phyloP scores from a whole-genome alignment of 768 basidiomycete genomes.

The Leucosporidium scottii region DNA sequence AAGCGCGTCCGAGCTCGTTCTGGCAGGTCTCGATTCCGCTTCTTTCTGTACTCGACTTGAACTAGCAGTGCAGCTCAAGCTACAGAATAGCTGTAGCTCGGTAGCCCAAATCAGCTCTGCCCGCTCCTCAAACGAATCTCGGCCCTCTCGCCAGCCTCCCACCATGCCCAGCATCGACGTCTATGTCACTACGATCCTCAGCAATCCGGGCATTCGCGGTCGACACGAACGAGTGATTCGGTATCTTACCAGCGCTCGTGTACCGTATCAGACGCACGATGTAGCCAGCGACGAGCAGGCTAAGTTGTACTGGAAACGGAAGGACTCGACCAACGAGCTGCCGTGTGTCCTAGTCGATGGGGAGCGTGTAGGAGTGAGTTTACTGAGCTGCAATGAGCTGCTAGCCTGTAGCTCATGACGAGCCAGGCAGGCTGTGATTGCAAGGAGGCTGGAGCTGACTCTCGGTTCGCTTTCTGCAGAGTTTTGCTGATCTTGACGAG shows the following conservation, averaged over 20 bases:
- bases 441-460: background rate
- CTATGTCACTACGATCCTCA: slow-evolving; percentile 33
- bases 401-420: background rate
- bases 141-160: too few species aligned
- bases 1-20: too few species aligned
- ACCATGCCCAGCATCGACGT: slow-evolving; percentile 23
- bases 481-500: slow-evolving; percentile 33
- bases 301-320: slow-evolving; percentile 34
- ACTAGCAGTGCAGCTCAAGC: too few species aligned
- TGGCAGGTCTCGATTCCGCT: too few species aligned
- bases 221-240: slow-evolving; percentile 26
- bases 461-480: background rate
- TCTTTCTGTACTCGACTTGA: too few species aligned
- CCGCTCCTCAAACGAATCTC: too few species aligned
- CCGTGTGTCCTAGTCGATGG: slow-evolving; percentile 32
- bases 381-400: background rate
- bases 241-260: background rate
- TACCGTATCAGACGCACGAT: slow-evolving; percentile 22
- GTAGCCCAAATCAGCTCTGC: too few species aligned
- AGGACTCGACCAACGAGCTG: slow-evolving; percentile 31
- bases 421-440: background rate
- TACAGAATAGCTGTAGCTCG: too few species aligned
- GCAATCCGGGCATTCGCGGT: slow-evolving; percentile 27
- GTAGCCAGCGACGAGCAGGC: slow-evolving; percentile 33
- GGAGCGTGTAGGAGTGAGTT: slow-evolving; percentile 14